Percentiles rank a stretch among this genome's conserved stretches.
Conservation (phyloP, 345 rosid genomes). For the Lepidium aucheri region DNA sequence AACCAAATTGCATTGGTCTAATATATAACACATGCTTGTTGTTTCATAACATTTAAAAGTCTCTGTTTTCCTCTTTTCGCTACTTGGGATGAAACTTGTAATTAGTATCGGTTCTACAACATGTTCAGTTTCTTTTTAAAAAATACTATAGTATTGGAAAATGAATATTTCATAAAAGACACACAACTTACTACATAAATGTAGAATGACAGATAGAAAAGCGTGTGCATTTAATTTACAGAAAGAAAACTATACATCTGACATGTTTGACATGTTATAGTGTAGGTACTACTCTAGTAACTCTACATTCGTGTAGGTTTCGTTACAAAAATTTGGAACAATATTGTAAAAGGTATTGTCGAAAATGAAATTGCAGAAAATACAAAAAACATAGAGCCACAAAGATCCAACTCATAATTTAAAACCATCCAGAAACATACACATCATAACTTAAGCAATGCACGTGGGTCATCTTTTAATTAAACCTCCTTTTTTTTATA, state of each 20-base stretch:
- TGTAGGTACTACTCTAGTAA: not conserved
- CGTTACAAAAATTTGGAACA: not conserved
- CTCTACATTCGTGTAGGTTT: not conserved
- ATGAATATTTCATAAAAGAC: not conserved
- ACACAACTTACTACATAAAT: not conserved
- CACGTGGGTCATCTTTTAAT: not conserved
- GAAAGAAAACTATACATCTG: not conserved
- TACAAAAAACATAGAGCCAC: not conserved
- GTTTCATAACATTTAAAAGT: too few species aligned
- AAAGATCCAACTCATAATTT: not conserved
- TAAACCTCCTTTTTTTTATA: not conserved
- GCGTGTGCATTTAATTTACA: conserved; percentile 4
- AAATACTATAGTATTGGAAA: not conserved
- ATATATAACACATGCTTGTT: too few species aligned
- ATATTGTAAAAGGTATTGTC: conserved; percentile 7
- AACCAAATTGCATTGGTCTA: not conserved
- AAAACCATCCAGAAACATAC: not conserved
- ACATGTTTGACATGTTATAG: conserved; percentile 5
- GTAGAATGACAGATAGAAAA: not conserved
- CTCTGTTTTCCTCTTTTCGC: too few species aligned
- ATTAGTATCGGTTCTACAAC: too few species aligned
- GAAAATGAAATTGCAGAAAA: not conserved
- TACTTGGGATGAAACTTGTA: too few species aligned
- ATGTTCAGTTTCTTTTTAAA: not conserved
- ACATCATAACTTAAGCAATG: not conserved